phyloP scores from a whole-genome alignment of 2,329 filamentous ascomycete species.

The Cadophora sp. region DNA sequence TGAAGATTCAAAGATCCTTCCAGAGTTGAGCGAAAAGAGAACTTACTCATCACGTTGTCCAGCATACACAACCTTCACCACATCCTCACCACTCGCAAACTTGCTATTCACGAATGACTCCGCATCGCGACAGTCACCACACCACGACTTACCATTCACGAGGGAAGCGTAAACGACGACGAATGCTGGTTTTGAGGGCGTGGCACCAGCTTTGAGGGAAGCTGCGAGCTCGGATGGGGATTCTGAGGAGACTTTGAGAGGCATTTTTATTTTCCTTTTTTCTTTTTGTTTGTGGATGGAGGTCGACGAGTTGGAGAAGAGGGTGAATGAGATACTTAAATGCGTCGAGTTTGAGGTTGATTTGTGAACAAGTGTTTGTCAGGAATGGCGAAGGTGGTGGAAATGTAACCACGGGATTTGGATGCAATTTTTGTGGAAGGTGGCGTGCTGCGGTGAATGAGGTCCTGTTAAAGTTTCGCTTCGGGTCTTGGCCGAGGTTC shows the following conservation, averaged over 20 bases:
- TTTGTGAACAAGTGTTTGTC: neutral
- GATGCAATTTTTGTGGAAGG: slow-evolving; percentile 3
- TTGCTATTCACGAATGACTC: slow-evolving; percentile 39
- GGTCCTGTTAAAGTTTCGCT: slow-evolving; percentile 5
- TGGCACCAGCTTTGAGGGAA: slow-evolving; percentile 26
- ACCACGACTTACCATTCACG: slow-evolving; percentile 38
- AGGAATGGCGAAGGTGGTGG: neutral
- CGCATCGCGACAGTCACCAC: slow-evolving; percentile 40
- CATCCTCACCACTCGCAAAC: slow-evolving; percentile 31
- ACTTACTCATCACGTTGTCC: slow-evolving; percentile 39
- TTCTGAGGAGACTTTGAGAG: slow-evolving; percentile 27
- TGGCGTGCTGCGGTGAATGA: slow-evolving; percentile 7
- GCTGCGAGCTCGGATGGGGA: slow-evolving; percentile 22
- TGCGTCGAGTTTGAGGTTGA: neutral
- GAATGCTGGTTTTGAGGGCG: slow-evolving; percentile 34
- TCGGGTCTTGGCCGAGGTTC: neutral
- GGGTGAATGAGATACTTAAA: neutral
- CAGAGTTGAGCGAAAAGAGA: neutral
- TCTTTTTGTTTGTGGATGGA: neutral
- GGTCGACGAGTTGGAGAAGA: neutral
- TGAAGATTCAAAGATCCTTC: neutral
- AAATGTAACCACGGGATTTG: neutral
- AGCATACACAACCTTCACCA: slow-evolving; percentile 37
- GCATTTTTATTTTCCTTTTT: slow-evolving; percentile 26
- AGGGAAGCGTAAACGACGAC: slow-evolving; percentile 40